Percentiles rank a stretch among this genome's conserved stretches.
phyloP scores from a whole-genome alignment of 2,329 filamentous ascomycete species.

The Rutstroemia sp. region DNA sequence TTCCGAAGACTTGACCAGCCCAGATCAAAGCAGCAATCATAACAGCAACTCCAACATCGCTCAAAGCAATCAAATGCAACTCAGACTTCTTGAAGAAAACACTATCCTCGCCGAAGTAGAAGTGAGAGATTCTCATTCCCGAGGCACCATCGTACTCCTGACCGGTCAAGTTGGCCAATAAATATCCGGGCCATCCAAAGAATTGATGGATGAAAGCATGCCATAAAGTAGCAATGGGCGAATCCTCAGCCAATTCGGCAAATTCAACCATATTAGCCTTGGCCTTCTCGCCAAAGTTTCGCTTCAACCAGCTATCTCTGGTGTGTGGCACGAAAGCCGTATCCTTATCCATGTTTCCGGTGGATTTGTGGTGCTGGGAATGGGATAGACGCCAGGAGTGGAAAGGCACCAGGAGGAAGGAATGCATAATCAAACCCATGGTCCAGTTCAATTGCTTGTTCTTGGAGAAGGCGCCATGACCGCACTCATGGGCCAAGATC shows the following conservation, averaged over 20 bases:
- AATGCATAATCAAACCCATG: slow-evolving; percentile 59
- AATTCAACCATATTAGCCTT: slow-evolving; percentile 32
- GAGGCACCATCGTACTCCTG: slow-evolving; percentile 27
- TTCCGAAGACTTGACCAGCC: slow-evolving; percentile 45
- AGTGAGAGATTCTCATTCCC: slow-evolving; percentile 27
- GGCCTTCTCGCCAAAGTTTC: slow-evolving; percentile 24
- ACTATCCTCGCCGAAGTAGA: slow-evolving; percentile 55
- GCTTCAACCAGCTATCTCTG: slow-evolving; percentile 27
- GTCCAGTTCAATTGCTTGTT: slow-evolving; percentile 51
- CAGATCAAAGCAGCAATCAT: slow-evolving; percentile 45
- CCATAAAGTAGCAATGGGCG: slow-evolving; percentile 48
- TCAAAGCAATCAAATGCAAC: slow-evolving; percentile 47
- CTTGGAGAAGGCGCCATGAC: slow-evolving; percentile 60
- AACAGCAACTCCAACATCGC: slow-evolving; percentile 51
- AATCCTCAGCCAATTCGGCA: slow-evolving; percentile 54
- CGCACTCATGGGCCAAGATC: slow-evolving; percentile 67
- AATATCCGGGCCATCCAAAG: slow-evolving; percentile 57
- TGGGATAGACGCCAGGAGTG: slow-evolving; percentile 69
- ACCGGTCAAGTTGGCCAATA: slow-evolving; percentile 46
- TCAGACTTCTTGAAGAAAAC: slow-evolving; percentile 54
- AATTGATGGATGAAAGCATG: slow-evolving; percentile 55
- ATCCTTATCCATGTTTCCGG: slow-evolving; percentile 61
- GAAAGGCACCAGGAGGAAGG: slow-evolving; percentile 59
- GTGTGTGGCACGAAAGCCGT: slow-evolving; percentile 55
- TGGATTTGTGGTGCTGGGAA: slow-evolving; percentile 61